Evolutionary conservation across 2,329 filamentous ascomycete genomes (phyloP).

Genomic region (Pyrenophora teres): DNA sequence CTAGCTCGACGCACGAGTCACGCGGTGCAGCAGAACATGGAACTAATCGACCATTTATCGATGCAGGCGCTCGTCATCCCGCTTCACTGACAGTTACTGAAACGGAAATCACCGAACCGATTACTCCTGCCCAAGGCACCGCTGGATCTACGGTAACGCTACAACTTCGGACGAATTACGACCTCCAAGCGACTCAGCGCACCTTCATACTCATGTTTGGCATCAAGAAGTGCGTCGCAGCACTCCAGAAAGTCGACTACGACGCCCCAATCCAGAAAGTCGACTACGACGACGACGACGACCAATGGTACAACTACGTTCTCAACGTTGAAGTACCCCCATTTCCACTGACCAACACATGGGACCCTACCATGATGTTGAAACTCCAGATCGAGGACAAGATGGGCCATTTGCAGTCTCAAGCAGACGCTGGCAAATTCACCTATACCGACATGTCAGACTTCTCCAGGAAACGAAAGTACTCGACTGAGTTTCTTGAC

Average conservation of each 20-base stretch:
- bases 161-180: slow-evolving; percentile 75
- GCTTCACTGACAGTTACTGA: slow-evolving; percentile 49
- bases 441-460: slow-evolving; percentile 60
- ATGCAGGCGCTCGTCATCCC: slow-evolving; percentile 61
- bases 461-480: slow-evolving; percentile 40
- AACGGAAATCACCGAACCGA: slow-evolving; percentile 65
- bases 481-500: slow-evolving; percentile 37
- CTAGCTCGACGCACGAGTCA: slow-evolving; percentile 56
- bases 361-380: slow-evolving; percentile 62
- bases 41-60: slow-evolving; percentile 60
- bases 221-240: slow-evolving; percentile 71
- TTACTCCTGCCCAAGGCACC: slow-evolving; percentile 69
- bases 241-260: slow-evolving; percentile 65
- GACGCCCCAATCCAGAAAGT: slow-evolving; percentile 63
- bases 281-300: slow-evolving; percentile 62
- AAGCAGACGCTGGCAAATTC: slow-evolving; percentile 64
- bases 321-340: slow-evolving; percentile 74
- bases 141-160: slow-evolving; percentile 73
- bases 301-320: slow-evolving; percentile 69
- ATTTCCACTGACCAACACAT: slow-evolving; percentile 61
- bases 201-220: slow-evolving; percentile 74
- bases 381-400: slow-evolving; percentile 64
- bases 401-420: slow-evolving; percentile 55
- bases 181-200: slow-evolving; percentile 65
- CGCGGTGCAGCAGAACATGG: slow-evolving; percentile 48